A percentile compares a stretch with the other conserved stretches of the same genome.
These are phyloP conservation scores for Trichoderma harzianum DNA, from an alignment of 2,329 filamentous ascomycete species.

Conservation along the genomic window DNA sequence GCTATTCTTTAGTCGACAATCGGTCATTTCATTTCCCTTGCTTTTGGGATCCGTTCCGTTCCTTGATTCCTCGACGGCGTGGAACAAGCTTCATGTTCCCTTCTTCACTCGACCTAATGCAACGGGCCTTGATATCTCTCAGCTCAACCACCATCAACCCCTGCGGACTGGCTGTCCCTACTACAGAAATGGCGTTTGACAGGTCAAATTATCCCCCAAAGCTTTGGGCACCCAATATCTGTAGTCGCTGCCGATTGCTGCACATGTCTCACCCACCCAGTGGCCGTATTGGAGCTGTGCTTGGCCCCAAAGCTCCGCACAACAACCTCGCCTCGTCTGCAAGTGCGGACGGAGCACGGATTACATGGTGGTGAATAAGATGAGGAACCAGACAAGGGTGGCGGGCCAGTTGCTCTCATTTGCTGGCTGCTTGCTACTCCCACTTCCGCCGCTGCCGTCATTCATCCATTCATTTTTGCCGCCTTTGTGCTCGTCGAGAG, in stretches of 20 bases:
- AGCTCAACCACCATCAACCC: background rate
- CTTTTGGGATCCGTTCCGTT: background rate
- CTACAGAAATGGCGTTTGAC: background rate
- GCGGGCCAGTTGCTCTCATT: background rate
- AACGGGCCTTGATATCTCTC: background rate
- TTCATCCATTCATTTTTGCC: background rate
- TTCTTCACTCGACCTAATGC: background rate
- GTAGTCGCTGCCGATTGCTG: background rate
- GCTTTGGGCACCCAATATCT: background rate
- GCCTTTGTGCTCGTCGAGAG: background rate
- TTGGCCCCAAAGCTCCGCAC: background rate
- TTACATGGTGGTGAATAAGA: background rate
- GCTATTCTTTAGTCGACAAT: background rate
- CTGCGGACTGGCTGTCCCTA: background rate
- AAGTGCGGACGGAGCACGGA: background rate
- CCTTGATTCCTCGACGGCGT: background rate
- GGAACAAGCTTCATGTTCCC: background rate
- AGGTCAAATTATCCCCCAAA: background rate
- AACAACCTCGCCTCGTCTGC: background rate
- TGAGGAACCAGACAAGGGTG: conserved; percentile 1
- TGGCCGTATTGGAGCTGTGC: background rate
- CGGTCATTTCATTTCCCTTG: background rate
- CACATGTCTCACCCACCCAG: background rate
- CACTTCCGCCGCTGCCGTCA: background rate
- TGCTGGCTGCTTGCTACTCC: background rate